Percentiles rank a stretch among this genome's conserved stretches.
Conservation (phyloP, 225 moss, liverwort and hornwort species). For the Pseudoscleropodium purum region DNA sequence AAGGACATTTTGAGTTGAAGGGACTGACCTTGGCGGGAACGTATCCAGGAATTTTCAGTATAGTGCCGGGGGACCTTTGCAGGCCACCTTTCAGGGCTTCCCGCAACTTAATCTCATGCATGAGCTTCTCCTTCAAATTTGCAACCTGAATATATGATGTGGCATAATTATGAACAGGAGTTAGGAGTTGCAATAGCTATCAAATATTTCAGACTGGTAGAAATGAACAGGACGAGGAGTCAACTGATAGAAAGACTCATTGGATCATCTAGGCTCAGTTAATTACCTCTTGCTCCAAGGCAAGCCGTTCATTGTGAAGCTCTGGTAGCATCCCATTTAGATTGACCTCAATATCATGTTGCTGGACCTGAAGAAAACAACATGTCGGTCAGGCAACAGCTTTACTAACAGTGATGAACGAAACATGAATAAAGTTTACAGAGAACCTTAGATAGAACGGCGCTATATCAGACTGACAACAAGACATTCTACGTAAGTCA, state of each 20-base stretch:
- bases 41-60: conserved; percentile 39
- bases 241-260: neutral
- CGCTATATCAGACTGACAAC: neutral
- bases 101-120: conserved; percentile 35
- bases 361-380: conserved; percentile 10
- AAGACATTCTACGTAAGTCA: neutral
- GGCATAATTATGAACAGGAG: neutral
- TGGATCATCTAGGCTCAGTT: neutral
- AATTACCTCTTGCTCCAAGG: conserved; percentile 46
- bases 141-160: conserved; percentile 25
- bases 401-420: neutral
- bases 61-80: conserved; percentile 34
- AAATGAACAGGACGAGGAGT: neutral
- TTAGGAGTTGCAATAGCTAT: neutral
- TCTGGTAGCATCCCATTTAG: conserved; percentile 6
- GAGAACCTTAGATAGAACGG: neutral
- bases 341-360: conserved; percentile 12
- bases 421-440: neutral
- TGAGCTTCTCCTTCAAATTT: conserved; percentile 33
- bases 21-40: conserved; percentile 36
- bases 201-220: neutral
- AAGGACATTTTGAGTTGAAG: neutral
- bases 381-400: neutral
- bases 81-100: conserved; percentile 44
- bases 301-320: conserved; percentile 34